Base-by-base conservation (phyloP, 768 basidiomycete species). In the Agaricus subrufescens region DNA sequence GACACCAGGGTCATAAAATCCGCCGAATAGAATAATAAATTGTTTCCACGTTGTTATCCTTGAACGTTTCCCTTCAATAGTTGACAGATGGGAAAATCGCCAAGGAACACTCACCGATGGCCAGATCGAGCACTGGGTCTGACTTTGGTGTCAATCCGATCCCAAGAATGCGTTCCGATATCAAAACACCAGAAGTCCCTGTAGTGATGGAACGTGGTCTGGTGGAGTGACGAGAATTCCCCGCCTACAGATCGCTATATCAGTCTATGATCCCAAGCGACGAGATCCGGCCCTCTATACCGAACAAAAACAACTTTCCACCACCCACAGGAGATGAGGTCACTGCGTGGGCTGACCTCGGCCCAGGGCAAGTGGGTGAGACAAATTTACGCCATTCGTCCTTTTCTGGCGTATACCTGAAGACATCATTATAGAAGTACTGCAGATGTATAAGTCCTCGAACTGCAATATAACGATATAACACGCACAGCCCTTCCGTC, bases 11-110 rank as follows among this genome's bases (percentile, higher is more conserved):
- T 95, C 92, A 60, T 91, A 87, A 67, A 95, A 95, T 1, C 93
- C 94, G 4, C 93, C 94, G 65, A 95, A 97, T 0, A 96, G 75
- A 38, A 95, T 78, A 27, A 95, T 81, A 54, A 79, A 84, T 51
- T 95, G 88, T 65, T 95, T 96, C 90, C 90, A 96, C 44, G 89
- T 73, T 0, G 87, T 87, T 91, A 94, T 93, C 37, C 90, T 90
- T 47, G 27, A n/a, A 38, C 31, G 25, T 4, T 34, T 34, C 19
- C 19, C 19, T 19, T 30, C 31, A 31, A 58, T 23, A 5, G 15
- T 15, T 58, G 29, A 34, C 34, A 8, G 11, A 34, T 34, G 5
- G 34, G 7, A 11, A 34, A 9, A 12, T 15, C 31, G 56, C 46
- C n/a, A 29, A 30, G 27, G 19, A 6, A 19, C 19, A 58, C 78